Percentiles rank a stretch among this genome's conserved stretches.
Conservation (phyloP, 345 rosid genomes). For the Sisymbrium altissimum region DNA sequence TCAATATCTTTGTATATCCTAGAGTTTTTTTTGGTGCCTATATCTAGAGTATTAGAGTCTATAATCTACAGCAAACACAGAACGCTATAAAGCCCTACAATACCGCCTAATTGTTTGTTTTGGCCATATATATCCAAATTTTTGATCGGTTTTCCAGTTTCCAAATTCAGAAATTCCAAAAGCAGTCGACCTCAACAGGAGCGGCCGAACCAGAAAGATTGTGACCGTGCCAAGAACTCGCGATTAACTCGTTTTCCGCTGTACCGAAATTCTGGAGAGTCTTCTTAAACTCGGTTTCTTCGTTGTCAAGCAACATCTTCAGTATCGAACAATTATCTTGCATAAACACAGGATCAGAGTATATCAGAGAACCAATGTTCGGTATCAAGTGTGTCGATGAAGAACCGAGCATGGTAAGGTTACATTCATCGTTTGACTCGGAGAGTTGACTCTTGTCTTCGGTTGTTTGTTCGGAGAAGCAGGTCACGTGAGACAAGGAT, state of each 20-base stretch:
- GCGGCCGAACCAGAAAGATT: slow-evolving; percentile 25
- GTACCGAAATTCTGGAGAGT: slow-evolving; percentile 19
- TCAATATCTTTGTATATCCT: neutral
- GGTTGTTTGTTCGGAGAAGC: slow-evolving; percentile 56
- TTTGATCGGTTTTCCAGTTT: neutral
- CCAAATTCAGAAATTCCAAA: slow-evolving; percentile 44
- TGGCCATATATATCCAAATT: neutral
- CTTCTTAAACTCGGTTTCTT: slow-evolving; percentile 13
- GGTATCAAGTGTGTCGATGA: slow-evolving; percentile 39
- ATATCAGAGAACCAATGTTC: slow-evolving; percentile 21
- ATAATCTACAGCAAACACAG: neutral
- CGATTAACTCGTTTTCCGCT: slow-evolving; percentile 27
- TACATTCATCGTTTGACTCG: slow-evolving; percentile 29
- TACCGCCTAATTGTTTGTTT: neutral
- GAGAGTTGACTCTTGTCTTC: slow-evolving; percentile 31
- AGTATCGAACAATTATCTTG: slow-evolving; percentile 46
- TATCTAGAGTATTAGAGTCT: neutral
- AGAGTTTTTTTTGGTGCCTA: too few species aligned
- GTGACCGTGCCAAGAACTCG: slow-evolving; percentile 12
- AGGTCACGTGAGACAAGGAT: slow-evolving; percentile 53
- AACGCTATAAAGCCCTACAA: neutral
- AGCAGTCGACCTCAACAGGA: slow-evolving; percentile 33
- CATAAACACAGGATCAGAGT: slow-evolving; percentile 33
- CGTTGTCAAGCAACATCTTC: slow-evolving; percentile 45
- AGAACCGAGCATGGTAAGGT: slow-evolving; percentile 23